Evolutionary conservation across 164 flowering plant species (phyloP).

Genomic region (Akebia trifoliata): DNA sequence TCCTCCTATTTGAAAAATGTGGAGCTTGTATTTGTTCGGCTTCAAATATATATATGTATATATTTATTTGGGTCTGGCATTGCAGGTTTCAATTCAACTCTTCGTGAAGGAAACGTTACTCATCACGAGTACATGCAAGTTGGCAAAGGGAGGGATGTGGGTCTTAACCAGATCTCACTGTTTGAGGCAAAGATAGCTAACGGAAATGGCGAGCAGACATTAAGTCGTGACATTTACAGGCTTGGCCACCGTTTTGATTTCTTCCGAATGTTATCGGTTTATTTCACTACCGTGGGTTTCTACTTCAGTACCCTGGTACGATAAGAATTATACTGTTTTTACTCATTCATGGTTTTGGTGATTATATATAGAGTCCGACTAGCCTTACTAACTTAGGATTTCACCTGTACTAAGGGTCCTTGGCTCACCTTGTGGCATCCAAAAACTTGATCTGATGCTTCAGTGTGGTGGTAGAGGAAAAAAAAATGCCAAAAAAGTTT

Average conservation of each 20-base stretch:
- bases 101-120: slow-evolving; percentile 95
- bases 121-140: slow-evolving; percentile 99
- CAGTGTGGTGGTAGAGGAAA: no score
- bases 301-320: slow-evolving; percentile 86
- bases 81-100: slow-evolving; percentile 95
- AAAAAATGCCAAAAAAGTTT: no score
- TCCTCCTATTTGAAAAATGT: background rate
- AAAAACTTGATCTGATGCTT: no score
- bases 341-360: background rate
- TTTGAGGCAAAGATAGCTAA: slow-evolving; percentile 98
- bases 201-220: slow-evolving; percentile 97
- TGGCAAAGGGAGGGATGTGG: slow-evolving; percentile 99
- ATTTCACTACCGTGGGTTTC: slow-evolving; percentile 91
- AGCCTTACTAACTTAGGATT: no score
- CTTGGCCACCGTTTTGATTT: slow-evolving; percentile 98
- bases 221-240: slow-evolving; percentile 92
- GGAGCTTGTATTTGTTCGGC: background rate
- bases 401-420: no score
- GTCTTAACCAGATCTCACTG: slow-evolving; percentile 92
- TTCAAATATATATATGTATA: background rate
- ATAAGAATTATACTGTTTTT: background rate
- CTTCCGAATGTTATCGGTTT: slow-evolving; percentile 94
- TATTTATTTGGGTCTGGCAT: no score
- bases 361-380: no score
- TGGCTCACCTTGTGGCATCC: no score